A percentile compares a stretch with the other conserved stretches of the same genome.
Evolutionary conservation across 495 filamentous ascomycete genomes (phyloP).

Genomic region (Neohortaea acidophila): DNA sequence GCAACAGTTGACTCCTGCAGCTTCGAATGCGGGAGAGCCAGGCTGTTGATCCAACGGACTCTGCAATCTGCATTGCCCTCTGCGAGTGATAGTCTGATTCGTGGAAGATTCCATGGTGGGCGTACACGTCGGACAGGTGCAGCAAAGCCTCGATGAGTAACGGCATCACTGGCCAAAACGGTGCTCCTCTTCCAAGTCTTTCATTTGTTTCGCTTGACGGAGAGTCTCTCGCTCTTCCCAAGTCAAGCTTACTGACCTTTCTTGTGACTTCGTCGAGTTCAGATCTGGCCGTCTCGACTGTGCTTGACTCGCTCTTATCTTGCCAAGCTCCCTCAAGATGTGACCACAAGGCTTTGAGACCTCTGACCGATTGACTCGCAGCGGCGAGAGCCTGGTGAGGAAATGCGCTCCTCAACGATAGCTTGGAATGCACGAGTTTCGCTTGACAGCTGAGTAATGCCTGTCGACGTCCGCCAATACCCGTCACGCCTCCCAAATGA

Average conservation of each 20-base stretch:
- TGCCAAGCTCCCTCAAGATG: slow-evolving; percentile 2
- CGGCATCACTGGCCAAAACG: slow-evolving; percentile 67
- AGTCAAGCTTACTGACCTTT: slow-evolving; percentile 15
- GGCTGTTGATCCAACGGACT: slow-evolving; percentile 45
- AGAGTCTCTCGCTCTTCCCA: background rate
- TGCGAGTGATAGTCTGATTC: slow-evolving; percentile 85
- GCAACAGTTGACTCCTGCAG: slow-evolving; percentile 7
- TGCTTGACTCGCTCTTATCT: background rate
- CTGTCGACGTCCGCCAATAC: slow-evolving; percentile 1
- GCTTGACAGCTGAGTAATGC: slow-evolving; percentile 8
- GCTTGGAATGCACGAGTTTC: slow-evolving; percentile 10
- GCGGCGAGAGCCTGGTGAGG: slow-evolving; percentile 10
- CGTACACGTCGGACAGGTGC: slow-evolving; percentile 59
- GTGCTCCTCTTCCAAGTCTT: slow-evolving; percentile 38
- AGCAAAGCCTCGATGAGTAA: slow-evolving; percentile 52
- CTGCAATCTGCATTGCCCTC: slow-evolving; percentile 65
- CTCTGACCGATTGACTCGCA: slow-evolving; percentile 13
- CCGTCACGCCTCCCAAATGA: slow-evolving; percentile 1
- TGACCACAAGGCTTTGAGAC: slow-evolving; percentile 13
- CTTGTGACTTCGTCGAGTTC: slow-evolving; percentile 1
- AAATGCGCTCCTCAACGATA: background rate
- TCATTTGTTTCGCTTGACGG: background rate
- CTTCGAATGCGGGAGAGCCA: slow-evolving; percentile 31
- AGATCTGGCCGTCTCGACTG: background rate
- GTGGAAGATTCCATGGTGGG: slow-evolving; percentile 69